Conservation (phyloP, 1,284 basidiomycete species). For the Mixia osmundae region DNA sequence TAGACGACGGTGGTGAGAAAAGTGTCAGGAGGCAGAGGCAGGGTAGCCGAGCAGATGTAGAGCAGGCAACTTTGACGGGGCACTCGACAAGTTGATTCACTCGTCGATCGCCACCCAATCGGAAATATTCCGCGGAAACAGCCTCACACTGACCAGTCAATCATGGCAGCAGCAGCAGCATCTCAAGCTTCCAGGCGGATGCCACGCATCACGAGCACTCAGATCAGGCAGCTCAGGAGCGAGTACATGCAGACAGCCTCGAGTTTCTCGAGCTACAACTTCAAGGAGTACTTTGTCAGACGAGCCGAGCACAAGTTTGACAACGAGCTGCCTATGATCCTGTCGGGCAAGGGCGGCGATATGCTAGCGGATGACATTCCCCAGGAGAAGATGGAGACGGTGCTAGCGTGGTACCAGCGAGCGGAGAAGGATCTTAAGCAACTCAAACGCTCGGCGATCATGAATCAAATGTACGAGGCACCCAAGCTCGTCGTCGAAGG, state of each 20-base stretch:
- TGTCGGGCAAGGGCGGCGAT: conserved; percentile 1
- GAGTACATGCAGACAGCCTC: conserved; percentile 3
- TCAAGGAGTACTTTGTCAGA: conserved; percentile 7
- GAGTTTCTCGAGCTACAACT: conserved; percentile 7
- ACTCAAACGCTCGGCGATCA: conserved; percentile 6
- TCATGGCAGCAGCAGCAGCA: no score
- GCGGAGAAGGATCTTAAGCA: conserved; percentile 6
- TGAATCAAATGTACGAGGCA: conserved; percentile 8
- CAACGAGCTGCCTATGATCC: conserved; percentile 1
- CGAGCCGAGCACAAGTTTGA: conserved; percentile 6
- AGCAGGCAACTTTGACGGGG: no score
- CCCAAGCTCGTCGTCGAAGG: conserved; percentile 9
- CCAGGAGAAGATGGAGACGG: not conserved
- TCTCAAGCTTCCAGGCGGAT: no score
- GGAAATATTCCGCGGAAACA: no score
- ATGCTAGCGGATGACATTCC: conserved; percentile 2
- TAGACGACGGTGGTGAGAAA: no score
- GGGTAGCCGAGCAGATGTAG: no score
- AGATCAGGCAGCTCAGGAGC: no score
- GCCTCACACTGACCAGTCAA: no score
- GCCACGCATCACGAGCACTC: no score
- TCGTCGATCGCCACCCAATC: no score
- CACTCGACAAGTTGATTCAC: no score
- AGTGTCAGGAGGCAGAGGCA: no score
- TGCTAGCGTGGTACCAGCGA: conserved; percentile 6